Base-by-base conservation (phyloP, 768 basidiomycete species). In the Boletus coccyginus region DNA sequence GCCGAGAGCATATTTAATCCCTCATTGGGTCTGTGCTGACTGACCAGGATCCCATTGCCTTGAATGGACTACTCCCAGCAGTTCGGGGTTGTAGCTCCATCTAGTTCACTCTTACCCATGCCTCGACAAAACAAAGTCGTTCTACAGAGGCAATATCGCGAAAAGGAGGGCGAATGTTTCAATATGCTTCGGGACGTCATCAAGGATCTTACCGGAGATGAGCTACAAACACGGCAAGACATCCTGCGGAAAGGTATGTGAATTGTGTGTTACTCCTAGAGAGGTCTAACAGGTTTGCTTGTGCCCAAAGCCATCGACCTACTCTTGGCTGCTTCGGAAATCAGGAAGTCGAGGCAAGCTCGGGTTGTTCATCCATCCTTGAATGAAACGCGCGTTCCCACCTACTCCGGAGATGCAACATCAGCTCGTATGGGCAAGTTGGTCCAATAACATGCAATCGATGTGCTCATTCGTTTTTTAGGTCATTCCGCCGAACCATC, bases 101-200 rank as follows among this genome's bases (percentile, higher is more conserved):
- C 49, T 3, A 11, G n/a, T 12, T 1, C 54, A 19, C 16, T 43
- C 31, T 32, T 35, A 1, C 32, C 54, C 11, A 27, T 31, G 16
- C 19, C 60, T 32, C 65, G 56, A 46, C 50, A 46, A 9, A 57
- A 31, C 35, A 70, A 62, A 42, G 57, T 43, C 36, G 35, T 47
- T 3, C 33, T 39, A 7, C 69, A 70, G 21, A 57, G 55, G 29
- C 59, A 41, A 24, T 70, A 69, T 27, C 62, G 69, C 27, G 52
- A 48, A 24, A 63, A 60, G 40, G 69, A 70, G 38, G 42, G 55
- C 11, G 62, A 70, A 31, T 56, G 52, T 21, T 65, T 70, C 50
- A 48, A 52, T n/a, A 24, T 27, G 5, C 69, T 70, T 31, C 62
- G 64, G 16, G 44, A 41, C 3, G 47, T 54, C 47, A 62, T 70